Evolutionary conservation across 441 rosid genomes (phyloP).

Genomic region (Syzygium syzygioides): DNA sequence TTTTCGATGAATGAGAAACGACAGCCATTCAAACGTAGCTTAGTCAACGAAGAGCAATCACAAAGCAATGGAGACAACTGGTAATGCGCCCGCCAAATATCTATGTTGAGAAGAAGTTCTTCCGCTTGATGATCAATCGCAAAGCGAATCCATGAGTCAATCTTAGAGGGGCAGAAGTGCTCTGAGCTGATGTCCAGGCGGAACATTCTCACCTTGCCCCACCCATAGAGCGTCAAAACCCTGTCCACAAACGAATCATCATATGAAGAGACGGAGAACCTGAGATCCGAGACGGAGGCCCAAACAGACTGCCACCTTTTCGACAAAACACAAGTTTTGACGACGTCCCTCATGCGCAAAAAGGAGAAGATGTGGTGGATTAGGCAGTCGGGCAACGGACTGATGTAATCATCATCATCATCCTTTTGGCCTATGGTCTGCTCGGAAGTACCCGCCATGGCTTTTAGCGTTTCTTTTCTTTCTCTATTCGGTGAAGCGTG

Average conservation of each 20-base stretch:
- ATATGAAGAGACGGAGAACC: background rate
- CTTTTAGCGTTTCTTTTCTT: background rate
- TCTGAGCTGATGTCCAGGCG: background rate
- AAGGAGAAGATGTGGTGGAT: background rate
- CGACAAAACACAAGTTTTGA: background rate
- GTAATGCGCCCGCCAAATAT: accelerated
- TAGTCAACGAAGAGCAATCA: background rate
- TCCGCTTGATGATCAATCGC: background rate
- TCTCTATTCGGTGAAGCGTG: background rate
- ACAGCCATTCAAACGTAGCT: background rate
- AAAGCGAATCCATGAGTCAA: background rate
- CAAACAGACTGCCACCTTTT: background rate
- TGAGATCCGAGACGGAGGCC: background rate
- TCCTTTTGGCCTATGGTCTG: background rate
- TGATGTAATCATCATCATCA: background rate
- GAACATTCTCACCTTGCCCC: background rate
- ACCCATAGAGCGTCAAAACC: background rate
- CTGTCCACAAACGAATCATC: background rate
- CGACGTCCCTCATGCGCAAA: background rate
- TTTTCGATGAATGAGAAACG: background rate
- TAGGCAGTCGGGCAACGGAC: background rate
- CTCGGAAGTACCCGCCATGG: background rate
- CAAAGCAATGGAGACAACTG: background rate
- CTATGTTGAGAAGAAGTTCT: background rate
- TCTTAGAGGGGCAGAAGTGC: background rate